Base-by-base conservation (phyloP, 192 early-diverging fungal genomes). In the Umbelopsis sp. region DNA sequence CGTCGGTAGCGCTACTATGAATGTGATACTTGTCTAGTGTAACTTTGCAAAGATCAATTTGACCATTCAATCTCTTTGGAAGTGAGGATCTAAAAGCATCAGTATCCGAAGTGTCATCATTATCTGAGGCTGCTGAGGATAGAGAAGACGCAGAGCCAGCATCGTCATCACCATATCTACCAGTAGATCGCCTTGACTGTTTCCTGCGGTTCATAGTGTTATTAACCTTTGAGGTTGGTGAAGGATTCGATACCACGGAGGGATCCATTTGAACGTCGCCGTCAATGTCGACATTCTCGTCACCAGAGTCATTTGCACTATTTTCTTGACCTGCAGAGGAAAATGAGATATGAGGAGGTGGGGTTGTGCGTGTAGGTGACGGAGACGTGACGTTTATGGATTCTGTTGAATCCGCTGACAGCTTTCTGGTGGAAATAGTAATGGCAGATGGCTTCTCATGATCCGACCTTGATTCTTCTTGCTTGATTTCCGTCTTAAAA, bases 301-400 rank as follows among this genome's bases (percentile, higher is more conserved):
- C 56, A 17, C 56, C 56, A 12, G 56, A 62, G 32, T 62, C 56
- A 62, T 62, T 62, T 62, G 56, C 56, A 62, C 56, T 62, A 34
- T 29, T 32, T 29, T 62, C 56, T 62, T 62, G 56, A 34, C 56
- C 56, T 20, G 56, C 56, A 62, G 56, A 34, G 31, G 56, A 62
- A 32, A 62, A 62, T 34, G 56, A 12, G 34, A 62, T 34, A 8
- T 22, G 31, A 36, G 56, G 56, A 26, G 56, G 56, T 36, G 56
- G 56, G 31, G 56, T 34, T 62, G 26, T n/a, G 16, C 56, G 56
- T 4, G 56, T 62, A 32, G 56, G 56, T 29, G 56, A 62, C 16
- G 56, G 56, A 62, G 56, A 62, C 11, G 56, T 62, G 56, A 62
- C 56, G 31, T 62, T 62, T 8, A 62, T 62, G 56, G 56, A 62